Conservation (phyloP, 2,329 filamentous ascomycete genomes). For the Didymella segeticola region DNA sequence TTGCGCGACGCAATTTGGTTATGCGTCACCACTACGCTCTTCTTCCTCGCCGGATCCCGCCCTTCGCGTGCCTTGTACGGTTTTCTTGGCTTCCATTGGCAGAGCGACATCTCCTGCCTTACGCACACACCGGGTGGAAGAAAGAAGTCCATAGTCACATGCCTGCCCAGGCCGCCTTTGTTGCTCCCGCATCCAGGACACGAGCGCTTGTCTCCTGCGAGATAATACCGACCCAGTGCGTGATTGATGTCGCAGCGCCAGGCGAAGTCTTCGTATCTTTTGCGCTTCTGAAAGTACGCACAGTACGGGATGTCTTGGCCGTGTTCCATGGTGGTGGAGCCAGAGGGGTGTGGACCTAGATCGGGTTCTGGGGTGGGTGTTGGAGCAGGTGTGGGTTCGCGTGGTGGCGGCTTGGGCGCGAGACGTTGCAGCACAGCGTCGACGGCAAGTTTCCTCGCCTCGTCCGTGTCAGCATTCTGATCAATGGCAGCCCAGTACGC, state of each 20-base stretch:
- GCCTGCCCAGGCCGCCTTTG: slow-evolving; percentile 17
- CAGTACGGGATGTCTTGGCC: slow-evolving; percentile 30
- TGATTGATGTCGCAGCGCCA: slow-evolving; percentile 41
- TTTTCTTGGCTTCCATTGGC: slow-evolving; percentile 25
- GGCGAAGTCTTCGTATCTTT: slow-evolving; percentile 21
- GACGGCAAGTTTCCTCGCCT: slow-evolving; percentile 21
- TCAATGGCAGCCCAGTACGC: slow-evolving; percentile 29
- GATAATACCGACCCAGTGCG: slow-evolving; percentile 40
- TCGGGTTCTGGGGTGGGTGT: slow-evolving; percentile 22
- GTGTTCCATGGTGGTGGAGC: slow-evolving; percentile 37
- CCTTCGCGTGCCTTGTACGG: slow-evolving; percentile 23
- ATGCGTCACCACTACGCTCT: slow-evolving; percentile 14
- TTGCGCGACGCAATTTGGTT: slow-evolving; percentile 32
- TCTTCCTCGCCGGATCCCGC: background rate
- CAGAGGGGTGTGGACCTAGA: slow-evolving; percentile 32
- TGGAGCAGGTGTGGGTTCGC: slow-evolving; percentile 17
- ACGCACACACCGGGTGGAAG: slow-evolving; percentile 24
- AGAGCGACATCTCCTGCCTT: slow-evolving; percentile 24
- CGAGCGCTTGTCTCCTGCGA: slow-evolving; percentile 30
- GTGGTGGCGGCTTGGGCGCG: slow-evolving; percentile 18
- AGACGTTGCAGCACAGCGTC: slow-evolving; percentile 23
- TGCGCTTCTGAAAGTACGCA: slow-evolving; percentile 22
- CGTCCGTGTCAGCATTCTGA: slow-evolving; percentile 14
- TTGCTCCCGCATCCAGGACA: slow-evolving; percentile 35
- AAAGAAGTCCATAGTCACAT: slow-evolving; percentile 36